phyloP scores from a whole-genome alignment of 345 rosid genomes.

The Hevea brasiliensis region DNA sequence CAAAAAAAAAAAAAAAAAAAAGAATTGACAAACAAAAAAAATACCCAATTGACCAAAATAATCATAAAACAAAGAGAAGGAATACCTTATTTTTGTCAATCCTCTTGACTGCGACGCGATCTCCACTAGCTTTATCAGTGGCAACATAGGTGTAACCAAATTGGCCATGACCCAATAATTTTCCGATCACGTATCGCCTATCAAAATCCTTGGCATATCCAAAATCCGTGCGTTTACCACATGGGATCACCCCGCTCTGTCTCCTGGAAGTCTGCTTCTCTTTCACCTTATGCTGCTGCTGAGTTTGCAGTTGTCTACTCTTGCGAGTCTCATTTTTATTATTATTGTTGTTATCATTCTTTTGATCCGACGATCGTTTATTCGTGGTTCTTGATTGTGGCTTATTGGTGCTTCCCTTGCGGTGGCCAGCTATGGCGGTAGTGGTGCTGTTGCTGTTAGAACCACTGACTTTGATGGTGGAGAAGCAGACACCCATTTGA shows the following conservation, averaged over 20 bases:
- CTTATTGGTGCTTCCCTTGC: background rate
- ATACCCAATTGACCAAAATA: constrained; percentile 1
- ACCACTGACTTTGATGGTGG: constrained; percentile 65
- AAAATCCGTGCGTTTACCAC: constrained; percentile 72
- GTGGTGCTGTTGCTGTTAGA: constrained; percentile 42
- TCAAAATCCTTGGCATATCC: constrained; percentile 82
- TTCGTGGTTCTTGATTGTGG: constrained; percentile 3
- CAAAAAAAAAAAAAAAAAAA: constrained; percentile 5
- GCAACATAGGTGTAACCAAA: constrained; percentile 92
- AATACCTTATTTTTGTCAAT: constrained; percentile 82
- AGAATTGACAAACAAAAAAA: background rate
- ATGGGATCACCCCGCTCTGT: constrained; percentile 44
- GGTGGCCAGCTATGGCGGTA: background rate
- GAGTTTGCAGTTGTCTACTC: constrained; percentile 13
- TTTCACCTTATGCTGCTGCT: constrained; percentile 25
- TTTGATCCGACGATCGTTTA: background rate
- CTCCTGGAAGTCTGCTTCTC: constrained; percentile 23
- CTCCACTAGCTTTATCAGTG: constrained; percentile 58
- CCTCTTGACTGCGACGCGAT: constrained; percentile 83
- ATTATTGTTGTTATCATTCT: background rate
- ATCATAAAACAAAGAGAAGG: background rate
- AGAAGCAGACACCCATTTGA: constrained; percentile 73
- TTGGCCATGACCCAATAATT: constrained; percentile 85
- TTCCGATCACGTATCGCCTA: constrained; percentile 61
- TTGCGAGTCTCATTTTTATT: constrained; percentile 15